phyloP scores from a whole-genome alignment of 2,329 filamentous ascomycete genomes.

The Apiospora hydei region DNA sequence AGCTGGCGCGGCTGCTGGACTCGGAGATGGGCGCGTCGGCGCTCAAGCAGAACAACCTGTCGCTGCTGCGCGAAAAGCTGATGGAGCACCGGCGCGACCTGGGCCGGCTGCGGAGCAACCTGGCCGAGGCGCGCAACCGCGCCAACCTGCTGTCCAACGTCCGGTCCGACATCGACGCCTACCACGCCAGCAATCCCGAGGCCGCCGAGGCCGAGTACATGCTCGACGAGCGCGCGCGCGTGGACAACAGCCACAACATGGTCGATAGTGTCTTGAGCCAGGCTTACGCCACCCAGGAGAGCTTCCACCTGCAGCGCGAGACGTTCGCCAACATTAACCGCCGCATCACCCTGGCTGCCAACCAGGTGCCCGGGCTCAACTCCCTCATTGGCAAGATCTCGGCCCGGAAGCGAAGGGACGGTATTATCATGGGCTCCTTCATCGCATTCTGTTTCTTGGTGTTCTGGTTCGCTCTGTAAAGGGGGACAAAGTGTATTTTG shows the following conservation, averaged over 20 bases:
- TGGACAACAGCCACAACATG: slow-evolving; percentile 90
- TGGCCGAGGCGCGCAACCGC: slow-evolving; percentile 81
- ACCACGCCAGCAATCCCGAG: slow-evolving; percentile 81
- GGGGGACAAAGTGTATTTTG: neutral
- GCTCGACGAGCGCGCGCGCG: slow-evolving; percentile 83
- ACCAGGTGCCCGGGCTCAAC: slow-evolving; percentile 92
- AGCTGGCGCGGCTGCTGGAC: slow-evolving; percentile 89
- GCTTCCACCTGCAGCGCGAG: slow-evolving; percentile 85
- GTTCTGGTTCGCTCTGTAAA: slow-evolving; percentile 70
- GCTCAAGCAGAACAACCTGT: slow-evolving; percentile 95
- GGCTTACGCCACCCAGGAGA: slow-evolving; percentile 96
- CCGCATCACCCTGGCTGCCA: slow-evolving; percentile 86
- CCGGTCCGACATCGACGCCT: slow-evolving; percentile 89
- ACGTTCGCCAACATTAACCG: slow-evolving; percentile 88
- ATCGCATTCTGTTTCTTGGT: slow-evolving; percentile 92
- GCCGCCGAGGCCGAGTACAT: slow-evolving; percentile 95
- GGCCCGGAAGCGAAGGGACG: slow-evolving; percentile 92
- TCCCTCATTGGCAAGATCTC: slow-evolving; percentile 91
- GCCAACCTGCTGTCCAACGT: slow-evolving; percentile 92
- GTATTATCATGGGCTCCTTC: slow-evolving; percentile 89
- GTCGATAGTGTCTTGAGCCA: slow-evolving; percentile 91
- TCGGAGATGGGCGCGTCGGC: slow-evolving; percentile 92
- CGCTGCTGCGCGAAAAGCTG: slow-evolving; percentile 89
- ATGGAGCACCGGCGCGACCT: slow-evolving; percentile 87
- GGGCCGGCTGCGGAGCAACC: slow-evolving; percentile 72